These are phyloP conservation scores for Boletus huronensis DNA, from an alignment of 768 basidiomycete genomes.

Conservation along the genomic window DNA sequence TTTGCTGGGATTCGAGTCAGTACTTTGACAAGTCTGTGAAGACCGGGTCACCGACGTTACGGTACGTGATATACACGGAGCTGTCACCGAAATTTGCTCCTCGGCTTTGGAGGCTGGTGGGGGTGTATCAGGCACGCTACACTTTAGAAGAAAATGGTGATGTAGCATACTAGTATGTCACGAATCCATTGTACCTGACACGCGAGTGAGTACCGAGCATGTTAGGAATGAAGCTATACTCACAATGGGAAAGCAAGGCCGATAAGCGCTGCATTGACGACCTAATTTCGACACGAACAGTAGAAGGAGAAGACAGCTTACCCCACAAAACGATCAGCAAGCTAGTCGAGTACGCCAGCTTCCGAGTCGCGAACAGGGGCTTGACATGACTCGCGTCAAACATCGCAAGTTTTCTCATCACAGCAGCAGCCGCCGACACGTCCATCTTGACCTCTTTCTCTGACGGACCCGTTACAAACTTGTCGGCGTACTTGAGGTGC, in stretches of 20 bases:
- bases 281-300: background rate
- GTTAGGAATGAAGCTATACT: slow-evolving; percentile 12
- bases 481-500: slow-evolving; percentile 36
- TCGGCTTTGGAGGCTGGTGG: slow-evolving; percentile 52
- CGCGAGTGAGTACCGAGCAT: background rate
- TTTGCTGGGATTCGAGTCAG: slow-evolving; percentile 37
- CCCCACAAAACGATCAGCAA: slow-evolving; percentile 55
- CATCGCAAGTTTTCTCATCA: slow-evolving; percentile 37
- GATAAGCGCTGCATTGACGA: slow-evolving; percentile 51
- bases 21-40: background rate
- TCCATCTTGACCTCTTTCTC: slow-evolving; percentile 25
- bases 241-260: slow-evolving; percentile 73
- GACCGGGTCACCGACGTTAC: slow-evolving; percentile 46
- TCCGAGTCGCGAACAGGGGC: slow-evolving; percentile 48
- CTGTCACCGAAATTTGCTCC: slow-evolving; percentile 70
- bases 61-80: slow-evolving; percentile 67
- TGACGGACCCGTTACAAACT: slow-evolving; percentile 5
- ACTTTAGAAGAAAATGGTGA: background rate
- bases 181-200: slow-evolving; percentile 46
- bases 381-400: slow-evolving; percentile 43
- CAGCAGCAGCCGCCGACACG: slow-evolving; percentile 36
- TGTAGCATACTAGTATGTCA: slow-evolving; percentile 46
- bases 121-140: background rate
- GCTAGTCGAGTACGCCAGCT: slow-evolving; percentile 48
- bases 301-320: slow-evolving; percentile 9